Evolutionary conservation across 2,329 filamentous ascomycete genomes (phyloP).

Genomic region (Malbranchea zuffiana): DNA sequence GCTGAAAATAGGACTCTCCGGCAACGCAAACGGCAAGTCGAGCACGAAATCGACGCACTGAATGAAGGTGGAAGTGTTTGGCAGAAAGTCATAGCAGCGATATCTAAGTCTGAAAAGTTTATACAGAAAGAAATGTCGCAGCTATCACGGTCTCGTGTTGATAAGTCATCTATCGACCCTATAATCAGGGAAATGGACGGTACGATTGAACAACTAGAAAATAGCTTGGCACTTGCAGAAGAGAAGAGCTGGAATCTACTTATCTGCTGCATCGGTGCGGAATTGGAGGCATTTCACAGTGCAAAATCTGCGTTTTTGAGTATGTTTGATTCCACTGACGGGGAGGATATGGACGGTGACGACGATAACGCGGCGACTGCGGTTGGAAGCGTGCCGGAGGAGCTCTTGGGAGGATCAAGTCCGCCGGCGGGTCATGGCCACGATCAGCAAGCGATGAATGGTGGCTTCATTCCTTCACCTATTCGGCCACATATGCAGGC

Average conservation of each 20-base stretch:
- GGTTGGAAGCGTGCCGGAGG: conserved; percentile 27
- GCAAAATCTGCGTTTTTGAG: conserved; percentile 28
- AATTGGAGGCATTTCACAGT: conserved; percentile 45
- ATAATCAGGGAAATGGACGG: conserved; percentile 38
- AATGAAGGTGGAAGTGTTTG: conserved; percentile 49
- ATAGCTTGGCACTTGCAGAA: conserved; percentile 41
- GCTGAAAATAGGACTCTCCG: conserved; percentile 38
- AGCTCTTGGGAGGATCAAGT: conserved; percentile 21
- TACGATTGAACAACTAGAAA: conserved; percentile 38
- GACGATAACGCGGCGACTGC: conserved; percentile 22
- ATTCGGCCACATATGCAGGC: too few species aligned
- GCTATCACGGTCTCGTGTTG: conserved; percentile 7
- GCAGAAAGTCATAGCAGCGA: conserved; percentile 43
- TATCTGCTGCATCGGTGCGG: conserved; percentile 51
- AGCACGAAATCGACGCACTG: conserved; percentile 46
- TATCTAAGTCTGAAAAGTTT: conserved; percentile 43
- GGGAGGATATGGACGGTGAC: conserved; percentile 15
- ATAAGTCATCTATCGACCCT: background rate
- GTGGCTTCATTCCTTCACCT: too few species aligned
- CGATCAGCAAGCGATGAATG: too few species aligned
- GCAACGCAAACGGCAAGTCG: conserved; percentile 36
- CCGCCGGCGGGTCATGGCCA: conserved; percentile 16
- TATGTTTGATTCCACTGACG: conserved; percentile 21
- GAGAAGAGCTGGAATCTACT: conserved; percentile 49
- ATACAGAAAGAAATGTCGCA: conserved; percentile 35